Base-by-base conservation (phyloP, 75 land plant species). In the Pseudotsuga menziesii region DNA sequence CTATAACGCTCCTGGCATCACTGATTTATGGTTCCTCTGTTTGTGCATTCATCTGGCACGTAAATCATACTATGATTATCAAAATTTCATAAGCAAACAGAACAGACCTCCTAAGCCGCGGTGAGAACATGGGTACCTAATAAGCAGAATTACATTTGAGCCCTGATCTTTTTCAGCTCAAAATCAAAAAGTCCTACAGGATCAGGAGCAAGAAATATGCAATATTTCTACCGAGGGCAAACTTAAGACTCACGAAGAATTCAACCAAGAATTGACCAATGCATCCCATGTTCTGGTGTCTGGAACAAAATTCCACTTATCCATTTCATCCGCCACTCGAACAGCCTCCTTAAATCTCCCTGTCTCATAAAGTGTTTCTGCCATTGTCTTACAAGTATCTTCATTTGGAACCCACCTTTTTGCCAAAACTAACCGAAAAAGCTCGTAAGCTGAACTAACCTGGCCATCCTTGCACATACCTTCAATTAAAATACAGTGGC, bases 321-420 rank as follows among this genome's bases (percentile, higher is more conserved):
- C 48, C 72, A 69, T 69, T 44, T 69, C 72, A 69, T 39, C 72
- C 11, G n/a, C 54, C 44, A 69, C n/a, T 12, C 25, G 48, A 41
- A 69, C 25, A 41, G 23, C 72, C 72, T 69, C 72, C n/a, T 69
- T 69, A 69, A 41, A 69, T 12, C 25, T 69, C 72, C 72, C 72
- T 3, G 3, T 20, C 52, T 41, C 22, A 69, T 69, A 69, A 2
- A 69, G 48, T 20, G 48, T 54, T 39, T 35, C 72, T 6, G 41
- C 54, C 26, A 69, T 36, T 44, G 41, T 3, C 72, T 1, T 41
- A 19, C 72, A 69, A 41, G 14, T 36, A 41, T n/a, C 72, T 44
- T 69, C 72, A 69, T n/a, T 69, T 22, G n/a, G 39, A 69, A 69
- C 72, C 72, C 72, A 69, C 23, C 17, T 69, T 23, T 69, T 69